Percentiles rank a stretch among this genome's conserved stretches.
These are phyloP conservation scores for Keithomyces neogunnii DNA, from an alignment of 2,329 filamentous ascomycete species.

Conservation along the genomic window DNA sequence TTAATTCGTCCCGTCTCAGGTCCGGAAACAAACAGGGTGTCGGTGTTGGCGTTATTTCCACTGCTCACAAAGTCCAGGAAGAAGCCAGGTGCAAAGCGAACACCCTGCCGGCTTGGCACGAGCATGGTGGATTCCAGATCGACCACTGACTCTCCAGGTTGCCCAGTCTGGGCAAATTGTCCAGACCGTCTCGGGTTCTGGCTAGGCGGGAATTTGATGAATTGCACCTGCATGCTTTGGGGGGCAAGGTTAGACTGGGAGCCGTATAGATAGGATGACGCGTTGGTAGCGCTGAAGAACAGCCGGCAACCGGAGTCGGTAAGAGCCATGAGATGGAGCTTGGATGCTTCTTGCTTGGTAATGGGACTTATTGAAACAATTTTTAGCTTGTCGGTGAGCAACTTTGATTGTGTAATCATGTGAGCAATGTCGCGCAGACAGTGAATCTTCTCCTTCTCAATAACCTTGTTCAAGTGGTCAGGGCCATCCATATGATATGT, in stretches of 20 bases:
- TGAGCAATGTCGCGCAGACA: conserved; percentile 71
- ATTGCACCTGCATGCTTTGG: conserved; percentile 95
- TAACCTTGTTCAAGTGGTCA: conserved; percentile 52
- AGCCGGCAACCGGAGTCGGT: conserved; percentile 87
- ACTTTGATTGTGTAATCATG: conserved; percentile 65
- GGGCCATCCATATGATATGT: conserved; percentile 77
- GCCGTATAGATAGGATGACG: conserved; percentile 56
- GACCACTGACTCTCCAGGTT: conserved; percentile 28
- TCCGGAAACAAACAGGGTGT: conserved; percentile 73
- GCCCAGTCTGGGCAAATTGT: conserved; percentile 13
- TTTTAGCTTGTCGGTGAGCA: conserved; percentile 60
- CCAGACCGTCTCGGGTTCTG: conserved; percentile 19
- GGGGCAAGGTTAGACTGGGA: conserved; percentile 58
- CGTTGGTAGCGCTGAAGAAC: conserved; percentile 83
- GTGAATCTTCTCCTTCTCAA: conserved; percentile 54
- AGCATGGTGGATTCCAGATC: conserved; percentile 42
- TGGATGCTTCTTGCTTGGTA: conserved; percentile 66
- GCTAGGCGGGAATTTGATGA: conserved; percentile 83
- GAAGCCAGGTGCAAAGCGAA: conserved; percentile 75
- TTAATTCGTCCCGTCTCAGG: conserved; percentile 85
- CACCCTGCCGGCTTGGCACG: conserved; percentile 40
- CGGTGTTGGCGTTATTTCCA: conserved; percentile 50
- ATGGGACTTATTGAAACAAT: conserved; percentile 86
- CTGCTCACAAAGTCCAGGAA: conserved; percentile 77
- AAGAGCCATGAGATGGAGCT: conserved; percentile 81